Evolutionary conservation across 371 early-diverging fungal genomes (phyloP).

Genomic region (Mucor ambiguus): DNA sequence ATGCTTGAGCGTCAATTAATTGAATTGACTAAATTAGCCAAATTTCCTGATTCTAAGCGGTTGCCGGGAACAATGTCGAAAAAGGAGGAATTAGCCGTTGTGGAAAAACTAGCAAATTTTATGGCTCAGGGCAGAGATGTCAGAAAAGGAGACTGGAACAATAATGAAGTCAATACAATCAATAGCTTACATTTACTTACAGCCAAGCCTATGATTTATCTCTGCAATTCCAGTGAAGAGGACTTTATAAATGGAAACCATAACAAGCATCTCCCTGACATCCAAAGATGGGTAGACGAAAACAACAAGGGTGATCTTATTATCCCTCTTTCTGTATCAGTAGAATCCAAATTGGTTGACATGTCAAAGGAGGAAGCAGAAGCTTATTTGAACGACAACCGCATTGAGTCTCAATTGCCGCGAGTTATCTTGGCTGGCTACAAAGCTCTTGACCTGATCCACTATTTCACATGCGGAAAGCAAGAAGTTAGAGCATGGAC

Average conservation of each 20-base stretch:
- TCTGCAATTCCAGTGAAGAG: slow-evolving; percentile 82
- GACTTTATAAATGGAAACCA: slow-evolving; percentile 65
- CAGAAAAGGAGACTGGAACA: slow-evolving; percentile 47
- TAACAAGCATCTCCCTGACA: slow-evolving; percentile 51
- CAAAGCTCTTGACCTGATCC: slow-evolving; percentile 81
- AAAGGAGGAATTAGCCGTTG: slow-evolving; percentile 76
- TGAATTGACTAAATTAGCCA: slow-evolving; percentile 47
- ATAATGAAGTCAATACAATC: slow-evolving; percentile 67
- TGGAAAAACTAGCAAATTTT: slow-evolving; percentile 51
- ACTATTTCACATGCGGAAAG: slow-evolving; percentile 91
- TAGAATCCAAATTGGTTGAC: slow-evolving; percentile 66
- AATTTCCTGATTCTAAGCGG: slow-evolving; percentile 62
- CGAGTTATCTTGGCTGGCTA: slow-evolving; percentile 88
- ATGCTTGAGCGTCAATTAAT: slow-evolving; percentile 58
- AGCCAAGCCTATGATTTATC: slow-evolving; percentile 92
- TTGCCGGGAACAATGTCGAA: slow-evolving; percentile 59
- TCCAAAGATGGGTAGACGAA: slow-evolving; percentile 89
- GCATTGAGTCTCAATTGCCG: slow-evolving; percentile 60
- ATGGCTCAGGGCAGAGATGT: slow-evolving; percentile 47
- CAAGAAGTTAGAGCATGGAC: slow-evolving; percentile 90
- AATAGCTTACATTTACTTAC: slow-evolving; percentile 85
- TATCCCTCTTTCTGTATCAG: slow-evolving; percentile 85
- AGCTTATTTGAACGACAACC: slow-evolving; percentile 38
- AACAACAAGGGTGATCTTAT: slow-evolving; percentile 83
- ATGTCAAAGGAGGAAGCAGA: slow-evolving; percentile 49